Conservation (phyloP, 2,329 filamentous ascomycete species). For the Pyrenochaeta sp. region DNA sequence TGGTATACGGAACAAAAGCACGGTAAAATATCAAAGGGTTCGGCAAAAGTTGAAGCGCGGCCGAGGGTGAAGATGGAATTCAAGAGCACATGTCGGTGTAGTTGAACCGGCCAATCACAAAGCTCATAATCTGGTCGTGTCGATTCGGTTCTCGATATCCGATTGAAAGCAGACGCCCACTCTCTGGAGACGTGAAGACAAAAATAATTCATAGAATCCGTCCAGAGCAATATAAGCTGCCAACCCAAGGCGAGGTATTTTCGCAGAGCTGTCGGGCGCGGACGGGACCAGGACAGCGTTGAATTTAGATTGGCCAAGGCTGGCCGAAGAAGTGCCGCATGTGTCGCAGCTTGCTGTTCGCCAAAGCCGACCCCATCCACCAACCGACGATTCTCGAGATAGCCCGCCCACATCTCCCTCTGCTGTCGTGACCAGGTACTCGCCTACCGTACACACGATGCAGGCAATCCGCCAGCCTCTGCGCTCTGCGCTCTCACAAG, state of each 20-base stretch:
- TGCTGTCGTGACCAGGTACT: slow-evolving; percentile 40
- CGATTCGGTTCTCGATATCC: too few relatives aligned
- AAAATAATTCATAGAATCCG: too few relatives aligned
- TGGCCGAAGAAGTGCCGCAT: slow-evolving; percentile 27
- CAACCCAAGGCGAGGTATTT: slow-evolving; percentile 22
- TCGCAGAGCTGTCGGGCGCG: slow-evolving; percentile 23
- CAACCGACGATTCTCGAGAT: slow-evolving; percentile 25
- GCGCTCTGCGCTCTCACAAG: slow-evolving; percentile 71
- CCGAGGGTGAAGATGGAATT: too few relatives aligned
- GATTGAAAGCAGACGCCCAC: too few relatives aligned
- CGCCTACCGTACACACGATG: slow-evolving; percentile 67
- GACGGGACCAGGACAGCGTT: slow-evolving; percentile 12
- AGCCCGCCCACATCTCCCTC: slow-evolving; percentile 19
- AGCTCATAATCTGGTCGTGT: too few relatives aligned
- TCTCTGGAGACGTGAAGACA: too few relatives aligned
- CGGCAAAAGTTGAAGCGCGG: too few relatives aligned
- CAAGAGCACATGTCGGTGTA: too few relatives aligned
- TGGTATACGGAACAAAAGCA: too few relatives aligned
- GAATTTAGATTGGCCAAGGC: slow-evolving; percentile 28
- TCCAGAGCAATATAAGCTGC: too few relatives aligned
- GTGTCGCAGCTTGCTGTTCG: slow-evolving; percentile 31
- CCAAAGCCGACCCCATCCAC: slow-evolving; percentile 22
- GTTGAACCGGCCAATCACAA: too few relatives aligned
- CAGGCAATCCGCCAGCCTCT: slow-evolving; percentile 81
- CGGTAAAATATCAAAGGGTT: too few relatives aligned